Evolutionary conservation across 805 yeast genomes (phyloP).

Genomic region (Starmerella powellii): DNA sequence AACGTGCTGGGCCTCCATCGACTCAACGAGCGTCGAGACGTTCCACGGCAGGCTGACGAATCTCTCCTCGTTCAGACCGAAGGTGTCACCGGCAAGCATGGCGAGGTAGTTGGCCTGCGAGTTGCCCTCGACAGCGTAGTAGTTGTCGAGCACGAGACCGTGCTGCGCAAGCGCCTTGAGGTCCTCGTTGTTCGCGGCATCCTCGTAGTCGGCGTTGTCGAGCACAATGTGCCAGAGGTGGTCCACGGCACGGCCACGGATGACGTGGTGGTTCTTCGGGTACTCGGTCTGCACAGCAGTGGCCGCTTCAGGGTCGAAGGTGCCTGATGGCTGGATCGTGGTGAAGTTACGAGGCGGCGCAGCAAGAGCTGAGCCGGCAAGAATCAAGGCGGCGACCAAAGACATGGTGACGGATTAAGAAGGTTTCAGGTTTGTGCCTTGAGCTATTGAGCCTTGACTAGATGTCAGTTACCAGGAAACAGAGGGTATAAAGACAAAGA

Average conservation of each 20-base stretch:
- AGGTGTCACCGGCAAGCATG: constrained; percentile 41
- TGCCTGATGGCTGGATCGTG: constrained; percentile 23
- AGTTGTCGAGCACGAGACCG: constrained; percentile 39
- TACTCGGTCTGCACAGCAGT: constrained; percentile 24
- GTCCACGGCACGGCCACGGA: constrained; percentile 24
- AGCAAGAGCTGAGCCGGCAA: constrained; percentile 21
- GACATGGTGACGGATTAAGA: constrained; percentile 3
- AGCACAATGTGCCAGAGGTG: constrained; percentile 35
- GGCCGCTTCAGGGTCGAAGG: constrained; percentile 25
- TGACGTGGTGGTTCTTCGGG: constrained; percentile 25
- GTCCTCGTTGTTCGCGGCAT: constrained; percentile 37
- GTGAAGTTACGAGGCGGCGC: constrained; percentile 22
- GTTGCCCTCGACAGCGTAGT: constrained; percentile 43
- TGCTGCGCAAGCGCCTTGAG: constrained; percentile 34
- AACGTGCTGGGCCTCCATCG: constrained; percentile 35
- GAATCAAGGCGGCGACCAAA: constrained; percentile 12
- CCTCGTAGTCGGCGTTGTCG: constrained; percentile 41
- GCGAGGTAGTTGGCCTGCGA: constrained; percentile 45
- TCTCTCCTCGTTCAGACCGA: constrained; percentile 37
- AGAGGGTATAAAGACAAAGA: background rate
- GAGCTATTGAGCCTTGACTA: too few species aligned
- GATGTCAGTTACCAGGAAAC: background rate
- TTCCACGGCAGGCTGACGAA: constrained; percentile 36
- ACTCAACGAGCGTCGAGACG: constrained; percentile 38
- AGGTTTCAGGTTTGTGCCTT: background rate